Conservation (phyloP, 768 basidiomycete genomes). For the Holtermannia corniformis region DNA sequence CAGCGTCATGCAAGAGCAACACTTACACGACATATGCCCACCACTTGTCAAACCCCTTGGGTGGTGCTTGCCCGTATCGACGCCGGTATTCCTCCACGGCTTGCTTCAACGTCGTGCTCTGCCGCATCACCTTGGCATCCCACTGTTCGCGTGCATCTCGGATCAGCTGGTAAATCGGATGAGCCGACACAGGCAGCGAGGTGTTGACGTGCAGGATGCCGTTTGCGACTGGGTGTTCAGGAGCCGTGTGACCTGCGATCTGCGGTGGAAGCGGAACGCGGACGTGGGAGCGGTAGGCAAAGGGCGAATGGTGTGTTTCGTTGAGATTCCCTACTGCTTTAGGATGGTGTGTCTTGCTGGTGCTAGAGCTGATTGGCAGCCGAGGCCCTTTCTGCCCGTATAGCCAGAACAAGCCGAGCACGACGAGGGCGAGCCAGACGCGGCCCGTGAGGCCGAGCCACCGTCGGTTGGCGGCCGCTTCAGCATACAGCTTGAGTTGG, state of each 20-base stretch:
- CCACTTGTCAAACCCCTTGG: constrained; percentile 40
- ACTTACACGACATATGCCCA: constrained; percentile 35
- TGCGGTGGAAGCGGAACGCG: background rate
- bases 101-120: constrained; percentile 26
- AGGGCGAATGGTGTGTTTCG: too few relatives aligned
- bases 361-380: too few relatives aligned
- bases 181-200: constrained; percentile 14
- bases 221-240: constrained; percentile 15
- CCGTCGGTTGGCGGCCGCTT: too few relatives aligned
- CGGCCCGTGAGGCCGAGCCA: too few relatives aligned
- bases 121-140: constrained; percentile 26
- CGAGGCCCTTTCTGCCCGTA: too few relatives aligned
- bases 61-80: constrained; percentile 25
- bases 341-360: too few relatives aligned
- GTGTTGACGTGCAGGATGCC: constrained; percentile 34
- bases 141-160: constrained; percentile 25
- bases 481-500: too few relatives aligned
- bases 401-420: too few relatives aligned
- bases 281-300: background rate
- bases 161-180: constrained; percentile 40
- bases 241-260: background rate
- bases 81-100: constrained; percentile 33
- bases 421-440: too few relatives aligned
- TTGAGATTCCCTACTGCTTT: too few relatives aligned
- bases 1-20: too few relatives aligned